Evolutionary conservation across 306 rosid genomes (phyloP).

Genomic region (Boehmeria nivea): DNA sequence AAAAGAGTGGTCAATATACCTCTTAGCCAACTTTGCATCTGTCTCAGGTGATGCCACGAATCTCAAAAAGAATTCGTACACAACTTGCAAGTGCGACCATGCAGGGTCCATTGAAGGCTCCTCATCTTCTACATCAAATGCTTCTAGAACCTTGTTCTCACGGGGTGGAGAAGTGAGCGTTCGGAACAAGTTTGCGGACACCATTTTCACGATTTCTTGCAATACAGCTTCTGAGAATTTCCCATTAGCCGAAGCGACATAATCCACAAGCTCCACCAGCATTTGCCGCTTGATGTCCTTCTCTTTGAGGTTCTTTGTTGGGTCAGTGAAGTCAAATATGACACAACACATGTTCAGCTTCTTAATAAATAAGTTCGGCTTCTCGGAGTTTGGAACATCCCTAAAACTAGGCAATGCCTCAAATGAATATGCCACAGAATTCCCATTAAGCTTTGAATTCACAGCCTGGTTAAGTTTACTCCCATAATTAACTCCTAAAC

Average conservation of each 20-base stretch:
- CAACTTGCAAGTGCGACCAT: conserved; percentile 88
- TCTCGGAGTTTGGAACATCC: conserved; percentile 84
- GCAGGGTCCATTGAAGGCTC: conserved; percentile 99
- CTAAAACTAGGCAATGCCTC: conserved; percentile 83
- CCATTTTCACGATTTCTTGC: conserved; percentile 79
- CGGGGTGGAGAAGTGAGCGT: conserved; percentile 70
- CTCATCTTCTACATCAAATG: conserved; percentile 85
- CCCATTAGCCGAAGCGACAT: conserved; percentile 68
- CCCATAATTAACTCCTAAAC: conserved; percentile 47
- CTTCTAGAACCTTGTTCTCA: conserved; percentile 72
- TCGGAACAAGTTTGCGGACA: conserved; percentile 73
- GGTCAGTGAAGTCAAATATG: conserved; percentile 75
- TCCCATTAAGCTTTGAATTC: conserved; percentile 71
- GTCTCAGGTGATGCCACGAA: conserved; percentile 91
- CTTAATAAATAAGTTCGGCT: conserved; percentile 64
- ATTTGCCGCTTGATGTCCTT: conserved; percentile 90
- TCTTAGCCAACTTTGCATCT: conserved; percentile 95
- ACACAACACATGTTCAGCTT: conserved; percentile 86
- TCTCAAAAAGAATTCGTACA: conserved; percentile 79
- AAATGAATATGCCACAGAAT: conserved; percentile 38
- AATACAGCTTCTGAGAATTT: conserved; percentile 72
- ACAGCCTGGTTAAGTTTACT: conserved; percentile 47
- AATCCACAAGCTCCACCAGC: conserved; percentile 85
- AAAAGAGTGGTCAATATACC: conserved; percentile 87
- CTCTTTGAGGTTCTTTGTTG: conserved; percentile 66